These are phyloP conservation scores for Pistacia vera DNA, from an alignment of 345 rosid species.

Conservation along the genomic window DNA sequence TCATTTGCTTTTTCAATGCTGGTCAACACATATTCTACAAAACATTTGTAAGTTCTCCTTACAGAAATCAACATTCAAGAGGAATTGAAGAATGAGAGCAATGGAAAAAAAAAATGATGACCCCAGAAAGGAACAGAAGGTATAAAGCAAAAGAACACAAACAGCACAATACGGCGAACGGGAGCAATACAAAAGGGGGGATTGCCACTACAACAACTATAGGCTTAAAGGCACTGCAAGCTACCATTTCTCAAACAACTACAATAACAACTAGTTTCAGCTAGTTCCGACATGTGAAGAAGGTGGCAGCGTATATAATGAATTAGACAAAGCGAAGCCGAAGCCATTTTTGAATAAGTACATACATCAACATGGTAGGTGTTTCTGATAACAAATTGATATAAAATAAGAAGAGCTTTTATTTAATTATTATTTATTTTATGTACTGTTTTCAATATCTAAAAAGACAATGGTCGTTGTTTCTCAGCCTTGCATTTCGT, in stretches of 20 bases:
- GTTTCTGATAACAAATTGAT: background rate
- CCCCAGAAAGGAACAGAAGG: background rate
- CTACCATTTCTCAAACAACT: constrained; percentile 16
- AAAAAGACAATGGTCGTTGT: constrained; percentile 1
- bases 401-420: background rate
- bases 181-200: constrained; percentile 95
- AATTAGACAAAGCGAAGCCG: constrained; percentile 73
- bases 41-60: background rate
- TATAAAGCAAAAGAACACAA: constrained; percentile 21
- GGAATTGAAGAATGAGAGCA: constrained; percentile 2
- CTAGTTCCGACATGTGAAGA: constrained; percentile 44
- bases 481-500: constrained; percentile 17
- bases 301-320: constrained; percentile 45
- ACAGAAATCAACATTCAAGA: background rate
- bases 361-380: constrained; percentile 17
- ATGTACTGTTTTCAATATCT: background rate
- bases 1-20: background rate
- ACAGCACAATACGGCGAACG: constrained; percentile 86
- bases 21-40: background rate
- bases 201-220: constrained; percentile 67
- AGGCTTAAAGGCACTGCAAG: constrained; percentile 47
- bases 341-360: constrained; percentile 51
- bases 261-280: constrained; percentile 38
- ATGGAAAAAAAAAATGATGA: background rate
- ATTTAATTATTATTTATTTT: background rate